Evolutionary conservation across 2,329 filamentous ascomycete genomes (phyloP), one percentile per base, ranked within the genome.

Genomic region (Pseudocercospora cruenta): DNA sequence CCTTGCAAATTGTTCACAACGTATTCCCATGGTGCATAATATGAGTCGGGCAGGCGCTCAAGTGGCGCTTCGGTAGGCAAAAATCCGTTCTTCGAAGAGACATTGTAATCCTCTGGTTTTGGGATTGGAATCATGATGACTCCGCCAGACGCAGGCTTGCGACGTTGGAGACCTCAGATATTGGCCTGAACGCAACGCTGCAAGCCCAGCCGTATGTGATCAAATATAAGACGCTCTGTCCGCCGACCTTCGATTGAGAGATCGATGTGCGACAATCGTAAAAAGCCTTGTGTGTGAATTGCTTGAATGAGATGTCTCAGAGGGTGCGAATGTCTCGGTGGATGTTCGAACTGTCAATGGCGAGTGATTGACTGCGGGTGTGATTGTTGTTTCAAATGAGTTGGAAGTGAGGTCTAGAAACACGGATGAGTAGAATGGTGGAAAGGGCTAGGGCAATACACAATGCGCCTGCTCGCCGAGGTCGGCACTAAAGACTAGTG

Each of bases 21-120:
- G 54, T 90, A 87, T 81, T 99, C 95, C 95, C 95, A 99, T 76
- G 93, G 92, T 79, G 91, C 90, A 80, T 98, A 99, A 83, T 97
- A 98, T 2, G 91, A 87, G 76, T 97, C 91, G 9, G 93, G 91
- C 14, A 99, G 88, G 63, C 87, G 83, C 68, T 92, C 89, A 69
- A 98, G 84, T 49, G 95, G 95, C 39, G 91, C 82, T 70, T 92
- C 88, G 68, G 91, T 84, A 1, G 95, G 93, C 62, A 99, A 87
- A 82, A 99, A 99, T 75, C 95, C 95, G 81, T 93, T 88, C 64
- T 88, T 84, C 67, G 87, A 82, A 71, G 91, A 92, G 79, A 93
- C 87, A 80, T 91, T 92, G 81, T 96, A 96, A 79, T 96, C 90
- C 78, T 87, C 85, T 65, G 92, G 85, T 53, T 75, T 75, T 62